Evolutionary conservation across 176 grass and related monocot species (phyloP).

Genomic region (Alloteropsis semialata): DNA sequence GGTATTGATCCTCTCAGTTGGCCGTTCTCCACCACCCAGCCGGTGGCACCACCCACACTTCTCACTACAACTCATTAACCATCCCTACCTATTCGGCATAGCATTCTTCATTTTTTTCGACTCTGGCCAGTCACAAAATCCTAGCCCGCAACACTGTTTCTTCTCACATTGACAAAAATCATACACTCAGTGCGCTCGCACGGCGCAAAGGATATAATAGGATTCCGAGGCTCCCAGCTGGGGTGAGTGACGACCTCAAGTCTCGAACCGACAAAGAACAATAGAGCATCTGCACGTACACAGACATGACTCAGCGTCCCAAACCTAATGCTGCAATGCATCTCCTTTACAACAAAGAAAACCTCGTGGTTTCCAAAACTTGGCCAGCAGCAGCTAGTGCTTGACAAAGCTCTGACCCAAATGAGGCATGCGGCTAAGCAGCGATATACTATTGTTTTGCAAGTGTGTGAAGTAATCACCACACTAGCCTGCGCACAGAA

Average conservation of each 20-base stretch:
- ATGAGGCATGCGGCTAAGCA: slow-evolving; percentile 26
- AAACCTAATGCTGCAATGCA: neutral
- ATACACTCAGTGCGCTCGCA: no score
- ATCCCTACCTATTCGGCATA: no score
- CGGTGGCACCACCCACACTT: no score
- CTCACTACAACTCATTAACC: no score
- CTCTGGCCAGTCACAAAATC: no score
- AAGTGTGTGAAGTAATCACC: slow-evolving; percentile 6
- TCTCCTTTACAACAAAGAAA: slow-evolving; percentile 32
- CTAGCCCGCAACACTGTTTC: no score
- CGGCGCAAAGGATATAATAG: no score
- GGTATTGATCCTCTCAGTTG: no score
- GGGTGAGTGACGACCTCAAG: neutral
- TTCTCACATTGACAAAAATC: no score
- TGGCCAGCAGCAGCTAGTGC: slow-evolving; percentile 37
- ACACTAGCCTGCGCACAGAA: slow-evolving; percentile 11
- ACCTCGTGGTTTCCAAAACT: slow-evolving; percentile 34
- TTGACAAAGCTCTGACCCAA: slow-evolving; percentile 14
- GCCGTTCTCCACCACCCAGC: no score
- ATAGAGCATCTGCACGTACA: slow-evolving; percentile 27
- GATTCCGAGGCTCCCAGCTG: no score
- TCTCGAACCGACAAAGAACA: slow-evolving; percentile 8
- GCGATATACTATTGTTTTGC: slow-evolving; percentile 14
- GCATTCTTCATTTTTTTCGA: no score
- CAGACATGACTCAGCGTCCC: slow-evolving; percentile 9